Percentiles rank a stretch among this genome's conserved stretches.
Evolutionary conservation across 768 basidiomycete species (phyloP).

Genomic region (Russula virescens): DNA sequence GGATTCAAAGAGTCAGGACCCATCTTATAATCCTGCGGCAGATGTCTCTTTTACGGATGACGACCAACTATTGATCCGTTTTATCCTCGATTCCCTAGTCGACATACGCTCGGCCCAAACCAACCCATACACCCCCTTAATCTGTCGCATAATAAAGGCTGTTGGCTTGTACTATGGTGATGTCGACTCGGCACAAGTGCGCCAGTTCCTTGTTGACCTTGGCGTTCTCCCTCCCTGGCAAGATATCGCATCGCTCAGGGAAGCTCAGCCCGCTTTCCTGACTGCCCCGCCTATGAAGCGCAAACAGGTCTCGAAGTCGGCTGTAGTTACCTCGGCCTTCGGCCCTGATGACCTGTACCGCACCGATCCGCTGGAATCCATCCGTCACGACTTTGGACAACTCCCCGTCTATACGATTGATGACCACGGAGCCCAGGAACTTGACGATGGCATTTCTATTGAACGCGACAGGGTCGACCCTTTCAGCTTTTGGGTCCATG

Average conservation of each 20-base stretch:
- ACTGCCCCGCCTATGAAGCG: not conserved
- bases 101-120: slow-evolving; percentile 44
- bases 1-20: slow-evolving; percentile 23
- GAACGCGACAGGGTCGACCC: slow-evolving; percentile 59
- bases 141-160: slow-evolving; percentile 52
- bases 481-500: slow-evolving; percentile 70
- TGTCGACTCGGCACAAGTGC: slow-evolving; percentile 35
- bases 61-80: slow-evolving; percentile 54
- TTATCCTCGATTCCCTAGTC: slow-evolving; percentile 51
- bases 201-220: slow-evolving; percentile 55
- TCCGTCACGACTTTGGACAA: slow-evolving; percentile 84
- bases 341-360: slow-evolving; percentile 62
- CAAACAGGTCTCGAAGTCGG: not conserved
- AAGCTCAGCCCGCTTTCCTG: not conserved
- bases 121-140: slow-evolving; percentile 54
- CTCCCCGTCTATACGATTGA: slow-evolving; percentile 85
- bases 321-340: slow-evolving; percentile 25
- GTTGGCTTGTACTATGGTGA: slow-evolving; percentile 37
- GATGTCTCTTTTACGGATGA: slow-evolving; percentile 42
- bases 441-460: slow-evolving; percentile 91
- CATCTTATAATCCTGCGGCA: slow-evolving; percentile 29
- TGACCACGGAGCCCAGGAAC: slow-evolving; percentile 68
- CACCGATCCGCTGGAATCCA: slow-evolving; percentile 55
- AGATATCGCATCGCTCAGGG: slow-evolving; percentile 36
- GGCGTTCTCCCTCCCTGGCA: slow-evolving; percentile 83